phyloP scores from a whole-genome alignment of 176 grass and related monocot species.

The Elaeis guineensis region DNA sequence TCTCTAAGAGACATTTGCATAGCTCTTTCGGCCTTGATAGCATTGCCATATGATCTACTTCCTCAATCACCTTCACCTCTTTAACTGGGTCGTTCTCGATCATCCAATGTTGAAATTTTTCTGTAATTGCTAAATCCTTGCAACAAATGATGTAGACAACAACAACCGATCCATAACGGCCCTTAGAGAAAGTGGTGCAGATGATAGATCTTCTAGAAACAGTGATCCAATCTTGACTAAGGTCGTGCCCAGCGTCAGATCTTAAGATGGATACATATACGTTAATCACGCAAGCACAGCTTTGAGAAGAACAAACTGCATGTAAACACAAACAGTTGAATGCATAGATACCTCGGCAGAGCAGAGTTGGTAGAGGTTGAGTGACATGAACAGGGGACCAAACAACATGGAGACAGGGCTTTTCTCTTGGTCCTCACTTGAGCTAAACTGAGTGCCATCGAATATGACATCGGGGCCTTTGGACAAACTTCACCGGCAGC shows the following conservation, averaged over 20 bases:
- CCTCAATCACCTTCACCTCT: slow-evolving; percentile 42
- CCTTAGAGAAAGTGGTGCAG: slow-evolving; percentile 17
- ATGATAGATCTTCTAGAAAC: slow-evolving; percentile 42
- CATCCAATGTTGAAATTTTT: slow-evolving; percentile 46
- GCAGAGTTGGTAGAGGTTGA: slow-evolving; percentile 30
- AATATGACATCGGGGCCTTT: slow-evolving; percentile 33
- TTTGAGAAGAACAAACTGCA: too few species aligned
- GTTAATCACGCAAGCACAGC: not conserved
- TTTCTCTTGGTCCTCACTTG: slow-evolving; percentile 28
- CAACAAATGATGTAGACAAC: slow-evolving; percentile 44
- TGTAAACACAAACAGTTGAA: too few species aligned
- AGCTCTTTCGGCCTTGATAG: slow-evolving; percentile 44
- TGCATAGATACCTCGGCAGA: slow-evolving; percentile 45
- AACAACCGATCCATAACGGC: slow-evolving; percentile 44
- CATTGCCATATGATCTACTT: slow-evolving; percentile 53
- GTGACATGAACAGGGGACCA: slow-evolving; percentile 30
- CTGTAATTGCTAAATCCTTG: slow-evolving; percentile 34
- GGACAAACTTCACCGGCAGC: not conserved
- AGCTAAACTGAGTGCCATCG: slow-evolving; percentile 48
- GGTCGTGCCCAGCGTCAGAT: slow-evolving; percentile 36
- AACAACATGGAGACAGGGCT: slow-evolving; percentile 31
- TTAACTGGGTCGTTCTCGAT: slow-evolving; percentile 29
- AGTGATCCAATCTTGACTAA: slow-evolving; percentile 41
- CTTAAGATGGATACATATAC: slow-evolving; percentile 19
- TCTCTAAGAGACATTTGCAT: slow-evolving; percentile 13